A percentile compares a stretch with the other conserved stretches of the same genome.
Conservation (phyloP, 495 filamentous ascomycete species). For the Hyaloscypha finlandica region DNA sequence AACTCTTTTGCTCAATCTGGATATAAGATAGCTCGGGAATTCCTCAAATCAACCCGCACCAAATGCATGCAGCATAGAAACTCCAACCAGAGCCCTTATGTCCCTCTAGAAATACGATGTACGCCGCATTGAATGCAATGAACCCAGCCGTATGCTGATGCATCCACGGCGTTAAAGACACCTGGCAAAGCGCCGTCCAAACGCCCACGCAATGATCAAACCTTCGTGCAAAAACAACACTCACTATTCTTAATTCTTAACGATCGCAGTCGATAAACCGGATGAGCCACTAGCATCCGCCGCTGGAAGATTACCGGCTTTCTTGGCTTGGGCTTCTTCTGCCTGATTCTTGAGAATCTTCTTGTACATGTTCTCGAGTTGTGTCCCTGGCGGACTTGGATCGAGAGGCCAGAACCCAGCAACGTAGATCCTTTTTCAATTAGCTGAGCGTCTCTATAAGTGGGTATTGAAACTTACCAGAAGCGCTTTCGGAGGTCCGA, state of each 20-base stretch:
- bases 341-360: constrained; percentile 36
- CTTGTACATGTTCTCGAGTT: constrained; percentile 49
- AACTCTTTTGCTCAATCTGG: background rate
- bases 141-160: constrained; percentile 10
- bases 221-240: background rate
- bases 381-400: constrained; percentile 35
- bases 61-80: background rate
- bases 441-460: background rate
- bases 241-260: constrained; percentile 1
- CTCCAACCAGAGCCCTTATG: background rate
- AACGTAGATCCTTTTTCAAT: constrained; percentile 39
- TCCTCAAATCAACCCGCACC: background rate
- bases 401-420: constrained; percentile 42
- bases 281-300: constrained; percentile 9
- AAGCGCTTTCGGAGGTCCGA: constrained; percentile 27
- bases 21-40: background rate
- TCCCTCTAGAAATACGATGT: background rate
- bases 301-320: background rate
- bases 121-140: constrained; percentile 9
- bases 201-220: constrained; percentile 23
- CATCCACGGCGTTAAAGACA: background rate
- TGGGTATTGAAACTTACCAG: constrained; percentile 37
- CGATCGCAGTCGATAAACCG: constrained; percentile 4
- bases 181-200: background rate
- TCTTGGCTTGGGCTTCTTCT: background rate